phyloP scores from a whole-genome alignment of 2,329 filamentous ascomycete genomes.

The Alternaria sp. region DNA sequence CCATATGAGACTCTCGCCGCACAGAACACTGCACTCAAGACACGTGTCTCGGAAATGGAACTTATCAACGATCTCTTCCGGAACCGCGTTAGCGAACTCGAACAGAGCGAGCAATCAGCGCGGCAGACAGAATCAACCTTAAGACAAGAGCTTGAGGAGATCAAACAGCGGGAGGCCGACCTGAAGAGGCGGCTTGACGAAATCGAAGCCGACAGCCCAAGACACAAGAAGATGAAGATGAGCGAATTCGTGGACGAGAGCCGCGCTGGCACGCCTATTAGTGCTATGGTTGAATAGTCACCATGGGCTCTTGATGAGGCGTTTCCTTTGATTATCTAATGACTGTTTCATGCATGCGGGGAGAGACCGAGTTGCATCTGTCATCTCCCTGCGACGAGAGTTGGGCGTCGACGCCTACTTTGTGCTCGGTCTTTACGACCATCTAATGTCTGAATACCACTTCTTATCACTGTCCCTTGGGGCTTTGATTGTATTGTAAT shows the following conservation, averaged over 20 bases:
- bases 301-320: conserved; percentile 1
- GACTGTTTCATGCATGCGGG: conserved; percentile 21
- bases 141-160: conserved; percentile 73
- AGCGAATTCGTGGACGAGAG: conserved; percentile 63
- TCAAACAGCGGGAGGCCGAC: conserved; percentile 79
- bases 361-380: conserved; percentile 14
- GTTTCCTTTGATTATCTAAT: conserved; percentile 22
- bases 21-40: conserved; percentile 88
- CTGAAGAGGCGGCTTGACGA: conserved; percentile 85
- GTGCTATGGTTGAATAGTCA: conserved; percentile 40
- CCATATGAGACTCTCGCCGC: conserved; percentile 82
- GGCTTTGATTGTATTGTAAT: conserved; percentile 38
- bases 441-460: conserved; percentile 49
- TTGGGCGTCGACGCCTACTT: conserved; percentile 37
- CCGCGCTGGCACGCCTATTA: conserved; percentile 47
- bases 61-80: conserved; percentile 82
- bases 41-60: conserved; percentile 92
- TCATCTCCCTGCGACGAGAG: conserved; percentile 8
- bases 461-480: conserved; percentile 17
- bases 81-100: conserved; percentile 75
- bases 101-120: conserved; percentile 75
- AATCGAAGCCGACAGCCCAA: conserved; percentile 56
- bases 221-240: conserved; percentile 65
- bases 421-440: conserved; percentile 40
- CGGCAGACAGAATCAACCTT: conserved; percentile 66